Base-by-base conservation (phyloP, 305 asterid genomes). In the Salvia sclarea region DNA sequence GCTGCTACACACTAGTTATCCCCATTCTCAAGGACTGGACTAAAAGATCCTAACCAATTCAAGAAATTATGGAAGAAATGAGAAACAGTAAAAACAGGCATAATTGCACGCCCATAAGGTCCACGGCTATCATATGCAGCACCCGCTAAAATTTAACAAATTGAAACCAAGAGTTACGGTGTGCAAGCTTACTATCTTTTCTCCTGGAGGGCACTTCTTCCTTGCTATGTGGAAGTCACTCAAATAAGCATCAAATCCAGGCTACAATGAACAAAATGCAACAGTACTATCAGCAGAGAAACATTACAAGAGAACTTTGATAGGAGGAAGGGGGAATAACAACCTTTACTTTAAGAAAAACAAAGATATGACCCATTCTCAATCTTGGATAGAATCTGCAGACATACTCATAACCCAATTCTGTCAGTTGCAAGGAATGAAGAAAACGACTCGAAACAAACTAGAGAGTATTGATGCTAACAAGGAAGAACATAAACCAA, bases 301-400 rank as follows among this genome's bases (percentile, higher is more conserved):
- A 22, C 52, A 70, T 54, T 69, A 66, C 48, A 59, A 9, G 37
- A 66, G 53, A 38, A 54, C 48, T 47, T 37, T 61, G 68, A 66
- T 35, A 40, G 56, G 47, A 64, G 49, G 58, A 68, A 56, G 53
- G 63, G 21, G 30, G 44, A 53, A 74, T 63, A 59, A 77, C 70
- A 66, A 88, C 99, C 99, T 89, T 86, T 66, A 83, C 79, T 70
- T 86, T 95, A 71, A 85, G 72, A 74, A 66, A 77, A 62, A 82
- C 76, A 41, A 91, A 77, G 48, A 85, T 81, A 62, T 85, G 85
- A 28, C 95, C 96, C 87, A 94, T 61, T 76, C 74, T 88, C 88
- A 87, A 55, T 78, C 78, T 78, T 35, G 99, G 98, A 74, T 76
- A 94, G 82, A 86, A 94, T 81, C 99, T 94, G 91, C 83, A 83